These are phyloP conservation scores for Penicillium soppii DNA, from an alignment of 495 filamentous ascomycete species.

Conservation along the genomic window DNA sequence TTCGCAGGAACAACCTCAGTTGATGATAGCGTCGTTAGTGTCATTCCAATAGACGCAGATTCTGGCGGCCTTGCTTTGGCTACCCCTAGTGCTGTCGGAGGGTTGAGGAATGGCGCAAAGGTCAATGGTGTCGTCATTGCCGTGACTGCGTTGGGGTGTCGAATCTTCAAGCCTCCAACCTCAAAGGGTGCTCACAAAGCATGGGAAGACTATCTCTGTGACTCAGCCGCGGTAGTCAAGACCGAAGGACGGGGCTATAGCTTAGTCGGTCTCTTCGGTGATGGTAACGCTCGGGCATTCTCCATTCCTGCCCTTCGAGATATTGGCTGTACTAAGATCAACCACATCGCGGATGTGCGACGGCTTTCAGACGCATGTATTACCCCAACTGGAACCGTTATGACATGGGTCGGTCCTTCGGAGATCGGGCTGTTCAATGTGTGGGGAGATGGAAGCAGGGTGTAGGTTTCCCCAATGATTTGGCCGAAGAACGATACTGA, in stretches of 20 bases:
- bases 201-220: constrained; percentile 79
- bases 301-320: constrained; percentile 85
- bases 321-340: constrained; percentile 64
- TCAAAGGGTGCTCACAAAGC: constrained; percentile 85
- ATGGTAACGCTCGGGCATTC: constrained; percentile 74
- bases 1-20: constrained; percentile 63
- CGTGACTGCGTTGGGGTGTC: constrained; percentile 70
- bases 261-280: constrained; percentile 78
- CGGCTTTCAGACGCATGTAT: constrained; percentile 67
- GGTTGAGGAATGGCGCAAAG: constrained; percentile 66
- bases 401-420: constrained; percentile 87
- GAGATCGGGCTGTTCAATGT: constrained; percentile 77
- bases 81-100: constrained; percentile 66
- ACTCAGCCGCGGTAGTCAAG: constrained; percentile 72
- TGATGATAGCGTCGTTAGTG: constrained; percentile 71
- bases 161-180: constrained; percentile 82
- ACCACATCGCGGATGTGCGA: constrained; percentile 66
- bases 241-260: constrained; percentile 72
- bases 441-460: constrained; percentile 68
- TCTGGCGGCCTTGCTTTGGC: constrained; percentile 74
- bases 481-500: constrained; percentile 27
- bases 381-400: constrained; percentile 72
- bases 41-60: constrained; percentile 76
- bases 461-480: constrained; percentile 37
- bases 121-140: constrained; percentile 69